phyloP scores from a whole-genome alignment of 495 filamentous ascomycete species.

The Amphirosellinia nigrospora region DNA sequence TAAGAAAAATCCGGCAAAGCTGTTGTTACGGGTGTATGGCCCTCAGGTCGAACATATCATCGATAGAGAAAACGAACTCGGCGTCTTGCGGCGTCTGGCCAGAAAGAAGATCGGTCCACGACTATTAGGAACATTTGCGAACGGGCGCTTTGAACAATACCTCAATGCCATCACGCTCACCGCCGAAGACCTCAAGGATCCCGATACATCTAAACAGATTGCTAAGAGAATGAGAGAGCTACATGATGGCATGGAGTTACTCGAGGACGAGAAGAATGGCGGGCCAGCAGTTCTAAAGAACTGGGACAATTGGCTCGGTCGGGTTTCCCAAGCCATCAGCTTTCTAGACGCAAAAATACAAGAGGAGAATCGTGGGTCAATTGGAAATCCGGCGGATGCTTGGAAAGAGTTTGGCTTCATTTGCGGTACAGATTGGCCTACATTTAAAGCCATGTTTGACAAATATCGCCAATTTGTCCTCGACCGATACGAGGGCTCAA shows the following conservation, averaged over 20 bases:
- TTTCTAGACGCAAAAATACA: conserved; percentile 75
- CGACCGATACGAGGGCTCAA: conserved; percentile 69
- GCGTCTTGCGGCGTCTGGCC: conserved; percentile 83
- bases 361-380: conserved; percentile 31
- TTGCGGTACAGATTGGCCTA: conserved; percentile 83
- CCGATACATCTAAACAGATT: conserved; percentile 87
- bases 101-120: conserved; percentile 92
- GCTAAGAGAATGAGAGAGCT: conserved; percentile 98
- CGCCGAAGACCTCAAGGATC: conserved; percentile 74
- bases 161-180: conserved; percentile 83
- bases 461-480: conserved; percentile 78
- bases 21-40: conserved; percentile 91
- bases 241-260: conserved; percentile 89
- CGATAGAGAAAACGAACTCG: conserved; percentile 87
- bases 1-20: conserved; percentile 62
- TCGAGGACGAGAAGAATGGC: conserved; percentile 73
- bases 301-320: conserved; percentile 92
- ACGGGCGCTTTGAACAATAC: conserved; percentile 96
- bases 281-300: conserved; percentile 88
- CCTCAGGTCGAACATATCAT: conserved; percentile 96
- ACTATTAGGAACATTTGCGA: conserved; percentile 90
- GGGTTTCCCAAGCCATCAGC: conserved; percentile 75
- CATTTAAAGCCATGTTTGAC: conserved; percentile 76
- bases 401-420: conserved; percentile 77
- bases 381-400: conserved; percentile 44